phyloP scores from a whole-genome alignment of 768 basidiomycete species.

The Lenzites betulinus region DNA sequence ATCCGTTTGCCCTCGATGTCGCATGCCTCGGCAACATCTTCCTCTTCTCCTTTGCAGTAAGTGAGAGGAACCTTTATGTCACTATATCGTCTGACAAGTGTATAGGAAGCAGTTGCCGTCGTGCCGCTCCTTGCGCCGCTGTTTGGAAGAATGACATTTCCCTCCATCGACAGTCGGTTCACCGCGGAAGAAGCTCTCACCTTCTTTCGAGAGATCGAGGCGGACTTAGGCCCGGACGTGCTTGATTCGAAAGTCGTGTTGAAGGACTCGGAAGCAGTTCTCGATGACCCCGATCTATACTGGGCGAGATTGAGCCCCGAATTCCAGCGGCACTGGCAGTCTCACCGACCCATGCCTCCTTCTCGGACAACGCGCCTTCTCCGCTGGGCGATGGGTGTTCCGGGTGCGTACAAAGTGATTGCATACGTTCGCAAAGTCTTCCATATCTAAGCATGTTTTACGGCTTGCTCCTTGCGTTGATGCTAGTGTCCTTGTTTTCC shows the following conservation, averaged over 20 bases:
- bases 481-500: no score
- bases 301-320: not conserved
- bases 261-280: not conserved
- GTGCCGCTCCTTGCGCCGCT: slow-evolving; percentile 2
- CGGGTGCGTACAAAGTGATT: not conserved
- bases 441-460: not conserved
- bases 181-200: not conserved
- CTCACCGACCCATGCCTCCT: not conserved
- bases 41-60: not conserved
- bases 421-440: not conserved
- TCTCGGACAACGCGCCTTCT: not conserved
- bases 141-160: not conserved
- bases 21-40: not conserved
- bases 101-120: not conserved
- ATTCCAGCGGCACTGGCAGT: not conserved
- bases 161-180: not conserved
- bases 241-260: not conserved
- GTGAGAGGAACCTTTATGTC: not conserved
- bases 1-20: slow-evolving; percentile 6
- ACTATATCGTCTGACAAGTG: not conserved
- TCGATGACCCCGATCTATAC: not conserved
- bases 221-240: not conserved
- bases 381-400: not conserved
- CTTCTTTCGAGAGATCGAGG: not conserved
- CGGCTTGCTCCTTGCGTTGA: no score